Evolutionary conservation across 2,329 filamentous ascomycete genomes (phyloP).

Genomic region (Tolypocladium endophyticum): DNA sequence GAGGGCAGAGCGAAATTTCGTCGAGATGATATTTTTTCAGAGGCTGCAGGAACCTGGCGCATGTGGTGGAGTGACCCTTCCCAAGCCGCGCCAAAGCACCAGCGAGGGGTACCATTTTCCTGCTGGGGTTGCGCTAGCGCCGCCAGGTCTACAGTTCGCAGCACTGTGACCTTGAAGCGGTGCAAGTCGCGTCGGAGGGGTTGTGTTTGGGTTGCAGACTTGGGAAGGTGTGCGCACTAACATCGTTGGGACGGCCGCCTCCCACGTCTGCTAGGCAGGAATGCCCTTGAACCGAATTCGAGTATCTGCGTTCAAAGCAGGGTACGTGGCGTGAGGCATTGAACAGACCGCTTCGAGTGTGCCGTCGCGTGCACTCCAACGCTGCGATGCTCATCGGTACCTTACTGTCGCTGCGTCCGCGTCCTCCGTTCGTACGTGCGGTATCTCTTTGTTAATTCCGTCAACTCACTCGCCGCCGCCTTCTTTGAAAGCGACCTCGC

Average conservation of each 20-base stretch:
- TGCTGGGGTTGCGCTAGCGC: neutral
- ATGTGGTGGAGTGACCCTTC: constrained; percentile 10
- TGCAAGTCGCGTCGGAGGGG: neutral
- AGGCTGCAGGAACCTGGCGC: constrained; percentile 4
- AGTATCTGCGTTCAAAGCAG: neutral
- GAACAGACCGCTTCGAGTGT: neutral
- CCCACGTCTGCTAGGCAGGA: neutral
- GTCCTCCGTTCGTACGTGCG: neutral
- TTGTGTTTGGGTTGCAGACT: neutral
- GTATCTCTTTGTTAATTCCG: neutral
- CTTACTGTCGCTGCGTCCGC: too few species aligned
- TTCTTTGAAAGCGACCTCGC: neutral
- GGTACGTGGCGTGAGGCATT: neutral
- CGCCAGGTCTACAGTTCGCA: neutral
- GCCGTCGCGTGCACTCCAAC: neutral
- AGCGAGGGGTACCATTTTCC: neutral
- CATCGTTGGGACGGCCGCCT: neutral
- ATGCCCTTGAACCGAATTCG: neutral
- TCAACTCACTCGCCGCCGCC: neutral
- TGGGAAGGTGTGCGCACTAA: neutral
- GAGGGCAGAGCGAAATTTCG: constrained; percentile 27
- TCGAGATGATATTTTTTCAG: constrained; percentile 21
- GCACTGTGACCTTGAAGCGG: neutral
- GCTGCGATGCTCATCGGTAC: too few species aligned
- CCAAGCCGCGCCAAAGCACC: neutral